Evolutionary conservation across 2,329 filamentous ascomycete genomes (phyloP).

Genomic region (Arthrobotrys iridis): DNA sequence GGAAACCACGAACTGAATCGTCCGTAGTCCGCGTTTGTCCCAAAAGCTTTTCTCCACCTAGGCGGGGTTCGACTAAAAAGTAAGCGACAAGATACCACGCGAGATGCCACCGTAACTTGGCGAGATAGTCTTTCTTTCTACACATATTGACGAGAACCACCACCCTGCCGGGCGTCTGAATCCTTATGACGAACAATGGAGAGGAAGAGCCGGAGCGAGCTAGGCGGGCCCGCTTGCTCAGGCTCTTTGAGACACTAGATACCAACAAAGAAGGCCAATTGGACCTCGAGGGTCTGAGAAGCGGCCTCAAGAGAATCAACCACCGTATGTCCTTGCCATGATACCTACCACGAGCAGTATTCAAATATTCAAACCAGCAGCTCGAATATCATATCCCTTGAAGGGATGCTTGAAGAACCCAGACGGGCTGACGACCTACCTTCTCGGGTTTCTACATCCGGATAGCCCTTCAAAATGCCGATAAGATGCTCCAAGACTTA

Average conservation of each 20-base stretch:
- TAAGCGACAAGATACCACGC: conserved; percentile 26
- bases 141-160: not conserved
- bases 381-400: conserved; percentile 21
- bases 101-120: conserved; percentile 40
- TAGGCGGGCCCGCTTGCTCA: conserved; percentile 81
- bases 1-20: not conserved
- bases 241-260: conserved; percentile 85
- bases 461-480: conserved; percentile 86
- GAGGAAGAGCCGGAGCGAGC: conserved; percentile 44
- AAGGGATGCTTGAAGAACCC: conserved; percentile 55
- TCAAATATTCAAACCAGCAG: conserved; percentile 28
- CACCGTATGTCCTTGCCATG: conserved; percentile 73
- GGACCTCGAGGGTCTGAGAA: conserved; percentile 84
- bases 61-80: conserved; percentile 24
- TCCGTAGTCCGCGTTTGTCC: not conserved
- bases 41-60: conserved; percentile 4
- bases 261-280: conserved; percentile 79
- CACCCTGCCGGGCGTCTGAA: not conserved
- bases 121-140: not conserved
- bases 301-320: conserved; percentile 85
- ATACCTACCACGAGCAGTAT: conserved; percentile 29
- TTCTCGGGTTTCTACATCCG: conserved; percentile 30
- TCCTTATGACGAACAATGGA: conserved; percentile 35
- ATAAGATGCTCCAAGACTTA: conserved; percentile 81
- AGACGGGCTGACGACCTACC: conserved; percentile 29